These are phyloP conservation scores for Fusarium euwallaceae DNA, from an alignment of 2,329 filamentous ascomycete genomes.

Conservation along the genomic window DNA sequence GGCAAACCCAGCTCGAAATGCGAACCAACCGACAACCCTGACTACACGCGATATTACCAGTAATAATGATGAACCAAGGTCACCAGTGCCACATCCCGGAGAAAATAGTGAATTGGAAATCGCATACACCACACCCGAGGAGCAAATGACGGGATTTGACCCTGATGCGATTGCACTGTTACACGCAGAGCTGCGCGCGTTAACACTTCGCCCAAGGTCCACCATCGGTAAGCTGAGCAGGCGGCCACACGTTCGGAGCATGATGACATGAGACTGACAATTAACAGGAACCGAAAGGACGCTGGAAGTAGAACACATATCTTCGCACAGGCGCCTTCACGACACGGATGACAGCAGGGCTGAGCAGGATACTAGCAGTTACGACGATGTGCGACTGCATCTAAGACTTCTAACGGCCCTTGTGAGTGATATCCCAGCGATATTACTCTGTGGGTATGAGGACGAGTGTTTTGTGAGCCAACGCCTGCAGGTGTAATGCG, in stretches of 20 bases:
- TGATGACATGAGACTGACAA: neutral
- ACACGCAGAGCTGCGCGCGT: neutral
- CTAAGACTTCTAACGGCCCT: neutral
- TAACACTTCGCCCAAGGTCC: neutral
- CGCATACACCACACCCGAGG: neutral
- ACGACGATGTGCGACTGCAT: neutral
- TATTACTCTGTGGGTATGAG: neutral
- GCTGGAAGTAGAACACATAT: neutral
- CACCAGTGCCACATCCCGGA: neutral
- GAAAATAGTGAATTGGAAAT: neutral
- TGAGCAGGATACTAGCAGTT: neutral
- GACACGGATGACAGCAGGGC: neutral
- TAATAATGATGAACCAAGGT: neutral
- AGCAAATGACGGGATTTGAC: neutral
- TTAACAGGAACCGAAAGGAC: neutral
- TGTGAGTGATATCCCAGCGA: slow-evolving; percentile 17
- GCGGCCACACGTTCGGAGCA: no score
- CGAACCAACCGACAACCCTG: neutral
- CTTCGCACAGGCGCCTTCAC: slow-evolving; percentile 1
- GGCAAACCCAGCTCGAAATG: neutral
- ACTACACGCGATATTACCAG: neutral
- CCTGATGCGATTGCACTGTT: neutral
- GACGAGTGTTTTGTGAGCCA: neutral
- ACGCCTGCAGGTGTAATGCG: neutral
- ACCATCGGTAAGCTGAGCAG: slow-evolving; percentile 3